Conservation (phyloP, 371 early-diverging fungal genomes). For the Rhizopus stolonifer region DNA sequence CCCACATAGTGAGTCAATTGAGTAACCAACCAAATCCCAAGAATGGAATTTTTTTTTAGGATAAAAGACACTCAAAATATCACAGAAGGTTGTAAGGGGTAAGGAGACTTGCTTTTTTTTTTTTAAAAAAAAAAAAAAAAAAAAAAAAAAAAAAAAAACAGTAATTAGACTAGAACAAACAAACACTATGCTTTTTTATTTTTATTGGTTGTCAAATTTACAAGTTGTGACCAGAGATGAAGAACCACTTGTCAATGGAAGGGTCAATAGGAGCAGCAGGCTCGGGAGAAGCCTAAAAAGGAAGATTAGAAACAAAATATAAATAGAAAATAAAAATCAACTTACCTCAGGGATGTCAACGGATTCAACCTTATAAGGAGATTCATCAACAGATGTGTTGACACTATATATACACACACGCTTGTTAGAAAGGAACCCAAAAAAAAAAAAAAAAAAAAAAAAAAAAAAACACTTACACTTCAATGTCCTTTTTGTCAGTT, state of each 20-base stretch:
- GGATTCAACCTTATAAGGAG: conserved; percentile 66
- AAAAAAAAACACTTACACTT: conserved; percentile 48
- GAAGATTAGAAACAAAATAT: not conserved
- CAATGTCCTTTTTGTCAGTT: conserved; percentile 71
- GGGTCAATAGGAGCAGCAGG: conserved; percentile 66
- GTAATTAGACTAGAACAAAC: no score
- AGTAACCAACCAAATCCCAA: no score
- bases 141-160: no score
- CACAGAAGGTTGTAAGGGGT: no score
- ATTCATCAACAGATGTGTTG: conserved; percentile 73
- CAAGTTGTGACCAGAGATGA: conserved; percentile 53
- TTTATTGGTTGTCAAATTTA: not conserved
- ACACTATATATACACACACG: conserved; percentile 33
- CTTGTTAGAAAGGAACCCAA: no score
- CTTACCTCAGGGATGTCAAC: conserved; percentile 72
- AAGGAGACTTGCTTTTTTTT: no score
- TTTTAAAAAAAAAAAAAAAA: no score
- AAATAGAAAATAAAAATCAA: no score
- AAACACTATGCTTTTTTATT: no score
- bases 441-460: conserved; percentile 8
- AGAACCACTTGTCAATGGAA: conserved; percentile 97
- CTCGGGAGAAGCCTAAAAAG: conserved; percentile 32
- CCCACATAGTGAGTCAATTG: no score
- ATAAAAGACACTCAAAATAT: no score
- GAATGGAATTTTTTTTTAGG: no score